These are phyloP conservation scores for Lablab purpureus DNA, from an alignment of 306 rosid genomes.

Conservation along the genomic window DNA sequence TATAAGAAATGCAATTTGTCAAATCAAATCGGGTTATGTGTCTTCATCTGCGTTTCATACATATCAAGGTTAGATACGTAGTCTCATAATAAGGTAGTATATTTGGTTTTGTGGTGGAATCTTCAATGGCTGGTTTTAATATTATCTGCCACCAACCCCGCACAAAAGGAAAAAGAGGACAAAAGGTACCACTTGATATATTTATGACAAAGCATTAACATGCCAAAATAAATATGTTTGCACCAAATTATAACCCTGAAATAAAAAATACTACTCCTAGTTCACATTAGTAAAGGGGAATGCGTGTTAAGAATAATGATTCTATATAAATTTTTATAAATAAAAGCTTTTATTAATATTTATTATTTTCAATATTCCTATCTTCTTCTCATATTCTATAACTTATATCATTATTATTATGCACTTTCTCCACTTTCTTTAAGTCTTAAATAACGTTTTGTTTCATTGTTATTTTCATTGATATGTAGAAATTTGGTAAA, in stretches of 20 bases:
- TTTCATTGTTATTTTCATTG: neutral
- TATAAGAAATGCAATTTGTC: neutral
- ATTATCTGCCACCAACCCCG: slow-evolving; percentile 32
- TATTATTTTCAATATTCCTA: neutral
- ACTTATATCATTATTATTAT: neutral
- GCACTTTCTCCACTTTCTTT: neutral
- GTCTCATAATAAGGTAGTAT: slow-evolving; percentile 17
- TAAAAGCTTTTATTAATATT: neutral
- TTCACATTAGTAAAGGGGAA: neutral
- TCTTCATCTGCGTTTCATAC: slow-evolving; percentile 25
- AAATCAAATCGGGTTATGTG: neutral
- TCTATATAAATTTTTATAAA: neutral
- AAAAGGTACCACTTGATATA: slow-evolving; percentile 3
- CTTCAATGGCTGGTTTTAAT: neutral
- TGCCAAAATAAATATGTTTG: neutral
- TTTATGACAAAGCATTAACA: neutral
- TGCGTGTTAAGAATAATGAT: neutral
- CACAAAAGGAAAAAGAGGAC: neutral
- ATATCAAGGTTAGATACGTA: slow-evolving; percentile 30
- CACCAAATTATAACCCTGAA: neutral
- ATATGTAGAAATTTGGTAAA: neutral
- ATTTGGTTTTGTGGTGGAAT: slow-evolving; percentile 33
- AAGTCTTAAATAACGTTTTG: neutral
- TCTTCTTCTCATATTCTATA: neutral
- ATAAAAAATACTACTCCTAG: neutral